Evolutionary conservation across 495 filamentous ascomycete genomes (phyloP), one percentile per base, ranked within the genome.

Genomic region (Lineolata rhizophorae): DNA sequence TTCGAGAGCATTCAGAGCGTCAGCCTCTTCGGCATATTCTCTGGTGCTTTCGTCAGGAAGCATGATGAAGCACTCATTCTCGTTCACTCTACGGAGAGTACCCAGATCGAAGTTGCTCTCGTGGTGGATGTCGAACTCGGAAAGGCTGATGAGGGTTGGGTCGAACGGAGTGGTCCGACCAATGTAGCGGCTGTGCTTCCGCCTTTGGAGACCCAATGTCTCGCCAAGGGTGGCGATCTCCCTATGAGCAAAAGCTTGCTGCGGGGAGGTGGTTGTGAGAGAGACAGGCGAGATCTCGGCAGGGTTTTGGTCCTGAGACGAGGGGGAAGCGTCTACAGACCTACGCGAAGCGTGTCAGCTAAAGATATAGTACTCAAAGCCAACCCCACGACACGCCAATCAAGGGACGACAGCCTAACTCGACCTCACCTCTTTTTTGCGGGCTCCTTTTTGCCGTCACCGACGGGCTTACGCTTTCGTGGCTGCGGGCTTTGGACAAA

Each of bases 31-130:
- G 19, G 64, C 62, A 42, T 71, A 59, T 20, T 66, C 64, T 26
- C 65, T 67, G 4, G 70, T 67, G 44, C 56, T 55, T 30, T 61
- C 54, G 45, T 80, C 76, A 19, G 70, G 67, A 30, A 76, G 60
- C 61, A 85, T 72, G 37, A 81, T 62, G 53, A 93, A 97, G 11
- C 74, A 90, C 44, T 81, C 78, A 46, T 72, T 57, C 35, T 76
- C 70, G 49, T 75, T 81, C 35, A 85, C 77, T 38, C 77, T 76
- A 29, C 85, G 65, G 33, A 92, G 61, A 2, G 67, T 75, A 18
- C 72, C 71, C 35, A 70, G 57, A 4, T 68, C 58, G 30, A 76
- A 63, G 14, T 64, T 57, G 45, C 68, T 75, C 52, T 80, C 75
- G 48, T 79, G 72, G 34, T 70, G 67, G 15, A 61, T 63, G 49